Base-by-base conservation (phyloP, 306 rosid species). In the Adenanthera pavonina region DNA sequence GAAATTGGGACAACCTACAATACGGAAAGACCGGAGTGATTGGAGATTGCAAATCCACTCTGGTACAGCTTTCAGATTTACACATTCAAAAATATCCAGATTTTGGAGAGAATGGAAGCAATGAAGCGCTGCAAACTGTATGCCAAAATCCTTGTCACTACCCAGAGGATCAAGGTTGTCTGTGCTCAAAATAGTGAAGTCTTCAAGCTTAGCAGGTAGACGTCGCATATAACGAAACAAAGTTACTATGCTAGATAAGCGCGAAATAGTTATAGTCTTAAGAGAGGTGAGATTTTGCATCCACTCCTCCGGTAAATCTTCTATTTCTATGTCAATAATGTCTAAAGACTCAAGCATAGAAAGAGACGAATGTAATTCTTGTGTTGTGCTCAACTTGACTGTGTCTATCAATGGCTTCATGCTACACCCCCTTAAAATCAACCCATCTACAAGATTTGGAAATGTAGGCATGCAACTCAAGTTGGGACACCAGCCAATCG, bases 211-310 rank as follows among this genome's bases (percentile, higher is more conserved):
- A 51, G 61, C 44, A 62, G 44, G 44, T 0, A 62, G 69, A 34
- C 34, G 44, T 62, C 17, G 43, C 69, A 62, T 62, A 4, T 62
- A 44, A 12, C 44, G 0, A 62, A 62, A n/a, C n/a, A n/a, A 1
- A 17, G 60, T 17, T 15, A 17, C 25, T 6, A 53, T 17, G 13
- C 8, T 34, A 4, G 68, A 35, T 11, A 34, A 4, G 0, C 13
- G 0, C 1, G 1, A 8, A 33, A 34, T 2, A 6, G 0, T 0
- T 34, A 62, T 19, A 33, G 0, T 6, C 19, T 62, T 15, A 5
- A 62, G 43, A 9, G 62, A 30, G 25, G 9, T 16, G 25, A 53
- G 60, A 17, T 53, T 53, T 17, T 53, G 60, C 25, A 53, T 53
- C 25, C 60, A 53, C n/a, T 53, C 20, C 60, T 53, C 9, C 7